These are phyloP conservation scores for Colletotrichum coccodes DNA, from an alignment of 2,329 filamentous ascomycete genomes.

Conservation along the genomic window DNA sequence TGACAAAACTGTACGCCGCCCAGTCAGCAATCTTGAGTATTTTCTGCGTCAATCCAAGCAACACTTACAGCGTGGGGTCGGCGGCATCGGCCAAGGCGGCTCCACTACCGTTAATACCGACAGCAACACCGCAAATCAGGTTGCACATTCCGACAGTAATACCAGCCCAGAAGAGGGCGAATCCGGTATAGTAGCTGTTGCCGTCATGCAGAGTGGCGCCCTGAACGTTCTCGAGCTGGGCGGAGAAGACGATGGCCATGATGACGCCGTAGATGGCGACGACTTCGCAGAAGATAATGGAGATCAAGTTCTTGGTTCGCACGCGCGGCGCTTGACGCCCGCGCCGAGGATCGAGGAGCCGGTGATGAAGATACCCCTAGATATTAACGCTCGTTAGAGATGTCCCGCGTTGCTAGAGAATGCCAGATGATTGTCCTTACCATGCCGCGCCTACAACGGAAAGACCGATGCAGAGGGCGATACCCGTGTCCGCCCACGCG, in stretches of 20 bases:
- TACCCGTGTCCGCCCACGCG: constrained; percentile 90
- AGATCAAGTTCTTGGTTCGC: constrained; percentile 99
- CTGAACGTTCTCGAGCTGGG: constrained; percentile 78
- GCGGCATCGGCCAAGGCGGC: constrained; percentile 96
- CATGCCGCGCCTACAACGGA: constrained; percentile 98
- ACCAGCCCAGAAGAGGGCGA: constrained; percentile 94
- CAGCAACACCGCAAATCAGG: constrained; percentile 92
- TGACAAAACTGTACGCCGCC: constrained; percentile 79
- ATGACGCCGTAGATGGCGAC: constrained; percentile 99
- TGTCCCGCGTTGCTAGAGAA: background rate
- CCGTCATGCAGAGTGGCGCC: constrained; percentile 75
- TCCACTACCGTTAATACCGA: constrained; percentile 98
- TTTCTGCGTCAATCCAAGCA: background rate
- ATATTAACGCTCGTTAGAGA: background rate
- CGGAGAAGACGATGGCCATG: constrained; percentile 98
- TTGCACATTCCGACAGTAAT: constrained; percentile 96
- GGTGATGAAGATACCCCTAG: constrained; percentile 98
- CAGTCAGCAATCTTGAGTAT: constrained; percentile 38
- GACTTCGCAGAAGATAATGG: constrained; percentile 99
- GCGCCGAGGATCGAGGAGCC: constrained; percentile 97
- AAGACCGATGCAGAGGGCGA: constrained; percentile 92
- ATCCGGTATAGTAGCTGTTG: constrained; percentile 93
- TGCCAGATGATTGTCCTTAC: constrained; percentile 59
- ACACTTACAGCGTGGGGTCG: constrained; percentile 83
- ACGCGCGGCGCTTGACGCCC: constrained; percentile 97